These are phyloP conservation scores for Lactarius vividus DNA, from an alignment of 768 basidiomycete species.

Conservation along the genomic window DNA sequence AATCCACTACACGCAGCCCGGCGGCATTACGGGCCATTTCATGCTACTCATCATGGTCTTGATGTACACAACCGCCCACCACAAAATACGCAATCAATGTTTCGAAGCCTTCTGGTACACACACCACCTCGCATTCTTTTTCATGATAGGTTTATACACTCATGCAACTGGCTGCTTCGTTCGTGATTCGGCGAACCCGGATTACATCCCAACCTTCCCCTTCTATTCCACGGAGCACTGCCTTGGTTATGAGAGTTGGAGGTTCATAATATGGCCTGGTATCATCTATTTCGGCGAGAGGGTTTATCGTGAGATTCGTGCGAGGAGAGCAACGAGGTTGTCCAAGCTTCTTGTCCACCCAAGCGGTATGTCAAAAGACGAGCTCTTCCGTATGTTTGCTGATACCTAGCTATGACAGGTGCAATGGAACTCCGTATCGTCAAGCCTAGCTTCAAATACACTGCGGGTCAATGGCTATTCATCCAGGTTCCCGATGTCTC, in stretches of 20 bases:
- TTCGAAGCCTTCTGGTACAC: conserved; percentile 99
- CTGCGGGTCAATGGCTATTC: conserved; percentile 90
- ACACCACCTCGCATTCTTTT: conserved; percentile 92
- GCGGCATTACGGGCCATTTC: conserved; percentile 93
- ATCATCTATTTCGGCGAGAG: conserved; percentile 88
- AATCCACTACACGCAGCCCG: conserved; percentile 86
- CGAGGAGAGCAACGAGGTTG: conserved; percentile 71
- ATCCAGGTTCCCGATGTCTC: conserved; percentile 87
- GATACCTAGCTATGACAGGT: conserved; percentile 40
- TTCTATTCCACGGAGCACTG: conserved; percentile 89
- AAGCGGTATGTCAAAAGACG: conserved; percentile 53
- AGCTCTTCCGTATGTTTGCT: not conserved
- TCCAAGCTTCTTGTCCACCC: conserved; percentile 89
- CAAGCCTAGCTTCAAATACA: conserved; percentile 91
- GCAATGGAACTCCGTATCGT: conserved; percentile 92
- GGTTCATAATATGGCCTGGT: conserved; percentile 90
- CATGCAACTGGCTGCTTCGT: conserved; percentile 96
- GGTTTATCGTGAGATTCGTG: conserved; percentile 78
- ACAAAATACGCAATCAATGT: conserved; percentile 82
- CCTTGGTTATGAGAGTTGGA: conserved; percentile 88
- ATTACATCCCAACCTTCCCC: conserved; percentile 66
- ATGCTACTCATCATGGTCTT: conserved; percentile 93
- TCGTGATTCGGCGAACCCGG: conserved; percentile 77
- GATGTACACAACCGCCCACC: conserved; percentile 90
- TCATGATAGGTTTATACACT: conserved; percentile 86